These are phyloP conservation scores for Diaporthe sp. DNA, from an alignment of 2,329 filamentous ascomycete genomes.

Conservation along the genomic window DNA sequence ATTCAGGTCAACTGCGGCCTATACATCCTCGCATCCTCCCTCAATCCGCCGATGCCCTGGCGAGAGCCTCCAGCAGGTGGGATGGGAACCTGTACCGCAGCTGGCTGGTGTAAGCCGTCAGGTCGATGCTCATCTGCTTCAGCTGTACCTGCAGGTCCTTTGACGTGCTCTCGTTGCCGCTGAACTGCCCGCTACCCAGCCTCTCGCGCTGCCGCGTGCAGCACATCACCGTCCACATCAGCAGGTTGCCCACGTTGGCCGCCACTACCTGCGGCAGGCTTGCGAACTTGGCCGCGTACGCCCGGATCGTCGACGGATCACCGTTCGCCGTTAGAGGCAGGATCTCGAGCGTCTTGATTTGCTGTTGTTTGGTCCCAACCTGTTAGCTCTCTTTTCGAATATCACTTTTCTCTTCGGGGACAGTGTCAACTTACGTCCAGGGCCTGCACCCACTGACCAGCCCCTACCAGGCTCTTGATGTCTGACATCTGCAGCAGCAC, in stretches of 20 bases:
- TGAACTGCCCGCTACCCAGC: slow-evolving; percentile 79
- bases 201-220: slow-evolving; percentile 83
- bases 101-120: slow-evolving; percentile 94
- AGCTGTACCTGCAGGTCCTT: slow-evolving; percentile 77
- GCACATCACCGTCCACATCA: slow-evolving; percentile 93
- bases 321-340: slow-evolving; percentile 82
- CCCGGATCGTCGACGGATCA: slow-evolving; percentile 83
- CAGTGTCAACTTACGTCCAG: slow-evolving; percentile 65
- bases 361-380: slow-evolving; percentile 52
- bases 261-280: slow-evolving; percentile 83
- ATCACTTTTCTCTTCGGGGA: not conserved
- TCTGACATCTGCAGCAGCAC: slow-evolving; percentile 71
- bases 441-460: slow-evolving; percentile 67
- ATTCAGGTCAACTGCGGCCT: not conserved
- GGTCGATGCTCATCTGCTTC: slow-evolving; percentile 85
- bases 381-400: not conserved
- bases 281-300: slow-evolving; percentile 84
- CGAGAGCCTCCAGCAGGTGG: slow-evolving; percentile 88
- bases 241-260: slow-evolving; percentile 88
- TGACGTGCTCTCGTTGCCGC: slow-evolving; percentile 75
- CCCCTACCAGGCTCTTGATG: slow-evolving; percentile 69
- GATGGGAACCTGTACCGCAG: slow-evolving; percentile 91
- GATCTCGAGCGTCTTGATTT: slow-evolving; percentile 80
- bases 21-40: not conserved
- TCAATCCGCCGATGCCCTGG: slow-evolving; percentile 80